phyloP scores from a whole-genome alignment of 2,329 filamentous ascomycete species.

The Sphaerulina populicola region DNA sequence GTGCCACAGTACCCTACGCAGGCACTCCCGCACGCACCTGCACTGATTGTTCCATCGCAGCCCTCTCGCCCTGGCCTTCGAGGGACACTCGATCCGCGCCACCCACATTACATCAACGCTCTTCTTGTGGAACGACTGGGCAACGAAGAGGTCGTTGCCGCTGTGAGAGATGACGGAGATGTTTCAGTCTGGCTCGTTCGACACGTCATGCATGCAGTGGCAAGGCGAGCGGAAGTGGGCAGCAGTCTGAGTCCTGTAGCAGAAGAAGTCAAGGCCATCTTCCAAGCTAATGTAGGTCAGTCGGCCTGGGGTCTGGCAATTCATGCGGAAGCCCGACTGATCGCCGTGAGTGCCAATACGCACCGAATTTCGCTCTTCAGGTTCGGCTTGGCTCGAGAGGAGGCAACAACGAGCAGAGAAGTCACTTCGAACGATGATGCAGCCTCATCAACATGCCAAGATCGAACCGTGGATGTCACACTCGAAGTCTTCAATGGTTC shows the following conservation, averaged over 20 bases:
- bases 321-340: slow-evolving; percentile 69
- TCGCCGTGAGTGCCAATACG: slow-evolving; percentile 77
- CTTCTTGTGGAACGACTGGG: slow-evolving; percentile 40
- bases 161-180: slow-evolving; percentile 52
- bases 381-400: slow-evolving; percentile 45
- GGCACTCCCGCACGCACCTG: slow-evolving; percentile 30
- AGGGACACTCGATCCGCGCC: slow-evolving; percentile 32
- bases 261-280: slow-evolving; percentile 49
- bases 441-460: slow-evolving; percentile 4
- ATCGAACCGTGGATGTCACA: slow-evolving; percentile 24
- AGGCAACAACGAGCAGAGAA: slow-evolving; percentile 17
- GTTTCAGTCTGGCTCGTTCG: slow-evolving; percentile 38
- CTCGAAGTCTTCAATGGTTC: slow-evolving; percentile 26
- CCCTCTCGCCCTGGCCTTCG: slow-evolving; percentile 27
- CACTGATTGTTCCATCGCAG: slow-evolving; percentile 35
- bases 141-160: slow-evolving; percentile 42
- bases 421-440: slow-evolving; percentile 20
- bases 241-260: slow-evolving; percentile 34
- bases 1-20: slow-evolving; percentile 40
- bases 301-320: slow-evolving; percentile 87
- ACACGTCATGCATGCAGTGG: slow-evolving; percentile 31
- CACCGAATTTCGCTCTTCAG: slow-evolving; percentile 51
- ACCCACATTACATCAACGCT: slow-evolving; percentile 41
- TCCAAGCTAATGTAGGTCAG: slow-evolving; percentile 63
- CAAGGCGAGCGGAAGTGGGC: slow-evolving; percentile 28